Evolutionary conservation across 345 rosid species (phyloP).

Genomic region (Psidium guajava): DNA sequence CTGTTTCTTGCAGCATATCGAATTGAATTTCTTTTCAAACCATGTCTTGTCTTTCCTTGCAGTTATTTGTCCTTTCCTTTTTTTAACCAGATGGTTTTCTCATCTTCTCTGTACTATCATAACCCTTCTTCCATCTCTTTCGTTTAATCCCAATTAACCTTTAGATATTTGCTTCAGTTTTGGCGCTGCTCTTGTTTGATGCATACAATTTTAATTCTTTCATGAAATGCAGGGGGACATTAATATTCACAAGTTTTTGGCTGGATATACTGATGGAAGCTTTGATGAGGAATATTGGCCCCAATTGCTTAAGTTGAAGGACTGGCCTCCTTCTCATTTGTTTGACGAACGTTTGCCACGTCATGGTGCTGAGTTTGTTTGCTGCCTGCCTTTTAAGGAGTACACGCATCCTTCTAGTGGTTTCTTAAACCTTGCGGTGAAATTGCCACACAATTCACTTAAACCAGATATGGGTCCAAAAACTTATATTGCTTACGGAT

Average conservation of each 20-base stretch:
- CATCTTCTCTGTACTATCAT: neutral
- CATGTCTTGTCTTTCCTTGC: neutral
- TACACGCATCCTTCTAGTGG: constrained; percentile 67
- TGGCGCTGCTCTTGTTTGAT: neutral
- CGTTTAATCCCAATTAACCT: neutral
- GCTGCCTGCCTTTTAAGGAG: constrained; percentile 60
- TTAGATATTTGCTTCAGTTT: neutral
- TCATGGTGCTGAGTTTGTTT: constrained; percentile 52
- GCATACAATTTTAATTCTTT: neutral
- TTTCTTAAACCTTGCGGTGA: constrained; percentile 45
- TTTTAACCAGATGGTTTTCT: neutral
- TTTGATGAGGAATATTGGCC: constrained; percentile 40
- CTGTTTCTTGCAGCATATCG: neutral
- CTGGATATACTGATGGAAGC: constrained; percentile 32
- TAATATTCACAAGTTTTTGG: constrained; percentile 43
- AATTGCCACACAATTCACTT: constrained; percentile 34
- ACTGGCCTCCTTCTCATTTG: constrained; percentile 66
- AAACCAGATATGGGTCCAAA: constrained; percentile 89
- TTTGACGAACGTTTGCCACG: constrained; percentile 56
- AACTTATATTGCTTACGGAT: constrained; percentile 69
- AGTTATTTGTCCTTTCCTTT: neutral
- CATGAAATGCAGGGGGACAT: constrained; percentile 29
- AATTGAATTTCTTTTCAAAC: neutral
- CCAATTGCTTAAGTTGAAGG: constrained; percentile 55
- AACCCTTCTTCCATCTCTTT: neutral